These are phyloP conservation scores for Collybiopsis confluens DNA, from an alignment of 768 basidiomycete species.

Conservation along the genomic window DNA sequence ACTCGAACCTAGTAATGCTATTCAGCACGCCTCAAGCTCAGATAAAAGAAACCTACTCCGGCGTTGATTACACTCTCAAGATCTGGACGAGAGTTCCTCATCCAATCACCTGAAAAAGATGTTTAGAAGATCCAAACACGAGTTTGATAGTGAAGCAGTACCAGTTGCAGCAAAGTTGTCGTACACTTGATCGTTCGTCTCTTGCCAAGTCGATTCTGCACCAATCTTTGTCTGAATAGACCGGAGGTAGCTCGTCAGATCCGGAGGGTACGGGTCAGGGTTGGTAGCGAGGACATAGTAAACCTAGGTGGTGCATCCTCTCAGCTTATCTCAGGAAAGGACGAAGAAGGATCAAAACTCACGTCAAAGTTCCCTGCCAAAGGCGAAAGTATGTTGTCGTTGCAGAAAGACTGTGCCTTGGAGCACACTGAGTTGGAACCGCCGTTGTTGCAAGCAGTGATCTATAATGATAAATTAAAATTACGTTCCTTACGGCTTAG, in stretches of 20 bases:
- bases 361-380: conserved; percentile 54
- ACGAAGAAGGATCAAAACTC: conserved; percentile 8
- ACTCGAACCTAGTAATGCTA: conserved; percentile 30
- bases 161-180: conserved; percentile 47
- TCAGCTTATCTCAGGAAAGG: neutral
- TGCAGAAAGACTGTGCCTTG: conserved; percentile 54
- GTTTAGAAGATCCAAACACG: neutral
- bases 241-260: conserved; percentile 27
- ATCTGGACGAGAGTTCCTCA: conserved; percentile 21
- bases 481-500: neutral
- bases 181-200: conserved; percentile 39
- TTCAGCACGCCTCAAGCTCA: too few relatives aligned
- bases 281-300: conserved; percentile 45
- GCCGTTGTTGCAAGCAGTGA: conserved; percentile 45
- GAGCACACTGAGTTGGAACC: conserved; percentile 50
- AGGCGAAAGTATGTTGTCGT: conserved; percentile 48
- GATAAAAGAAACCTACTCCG: conserved; percentile 21
- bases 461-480: conserved; percentile 29
- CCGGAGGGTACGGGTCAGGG: conserved; percentile 50
- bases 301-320: conserved; percentile 19
- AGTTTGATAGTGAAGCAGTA: conserved; percentile 18
- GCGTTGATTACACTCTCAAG: conserved; percentile 38
- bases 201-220: conserved; percentile 38
- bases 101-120: conserved; percentile 31
- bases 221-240: conserved; percentile 35